Evolutionary conservation across 345 rosid genomes (phyloP).

Genomic region (Heritiera littoralis): DNA sequence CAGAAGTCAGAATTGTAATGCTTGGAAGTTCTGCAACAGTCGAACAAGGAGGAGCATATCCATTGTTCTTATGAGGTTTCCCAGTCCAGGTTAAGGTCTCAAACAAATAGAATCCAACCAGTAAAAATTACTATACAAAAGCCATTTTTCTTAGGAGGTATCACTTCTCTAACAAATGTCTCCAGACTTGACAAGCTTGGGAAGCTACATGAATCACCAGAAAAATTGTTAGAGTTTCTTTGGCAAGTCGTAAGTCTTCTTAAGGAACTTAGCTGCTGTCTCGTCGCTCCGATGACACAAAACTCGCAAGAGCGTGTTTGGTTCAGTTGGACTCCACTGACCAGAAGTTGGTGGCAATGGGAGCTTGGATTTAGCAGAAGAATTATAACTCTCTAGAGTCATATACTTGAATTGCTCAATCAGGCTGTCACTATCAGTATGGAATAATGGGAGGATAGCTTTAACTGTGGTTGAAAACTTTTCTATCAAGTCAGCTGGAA

Average conservation of each 20-base stretch:
- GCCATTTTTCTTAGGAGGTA: background rate
- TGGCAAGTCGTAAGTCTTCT: slow-evolving; percentile 85
- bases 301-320: slow-evolving; percentile 80
- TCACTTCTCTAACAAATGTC: background rate
- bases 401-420: slow-evolving; percentile 52
- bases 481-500: slow-evolving; percentile 77
- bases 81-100: slow-evolving; percentile 2
- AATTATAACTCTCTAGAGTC: slow-evolving; percentile 58
- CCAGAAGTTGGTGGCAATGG: slow-evolving; percentile 87
- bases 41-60: background rate
- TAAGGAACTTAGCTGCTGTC: slow-evolving; percentile 75
- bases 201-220: background rate
- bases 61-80: background rate
- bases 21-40: background rate
- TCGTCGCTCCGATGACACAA: slow-evolving; percentile 84
- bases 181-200: background rate
- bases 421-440: slow-evolving; percentile 61
- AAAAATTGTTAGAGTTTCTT: slow-evolving; percentile 50
- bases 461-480: slow-evolving; percentile 63
- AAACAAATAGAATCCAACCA: background rate
- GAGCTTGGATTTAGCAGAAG: slow-evolving; percentile 71
- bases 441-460: slow-evolving; percentile 69
- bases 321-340: slow-evolving; percentile 82
- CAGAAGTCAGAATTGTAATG: background rate
- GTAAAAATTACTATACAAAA: background rate